Evolutionary conservation across 192 early-diverging fungal species (phyloP), one percentile per base, ranked within the genome.

Genomic region (Rhizoclosmatium globosum): DNA sequence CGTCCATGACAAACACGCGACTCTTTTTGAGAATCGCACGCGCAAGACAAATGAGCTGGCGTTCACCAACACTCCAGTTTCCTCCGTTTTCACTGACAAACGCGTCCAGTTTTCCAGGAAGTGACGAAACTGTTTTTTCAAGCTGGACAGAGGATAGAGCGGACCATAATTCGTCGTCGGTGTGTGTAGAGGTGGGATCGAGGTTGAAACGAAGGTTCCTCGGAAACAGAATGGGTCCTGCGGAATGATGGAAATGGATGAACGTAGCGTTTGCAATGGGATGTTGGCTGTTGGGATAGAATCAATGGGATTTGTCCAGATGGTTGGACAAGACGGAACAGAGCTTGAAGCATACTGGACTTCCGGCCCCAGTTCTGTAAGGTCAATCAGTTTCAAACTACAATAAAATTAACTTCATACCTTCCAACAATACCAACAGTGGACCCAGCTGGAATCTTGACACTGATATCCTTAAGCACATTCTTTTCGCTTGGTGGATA

Each of bases 371-470:
- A 1, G 21, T 58, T 15, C 57, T 58, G 21, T 58, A 21, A 19
- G 57, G 17, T 21, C 21, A 58, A 58, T 84, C 62, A 86, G 31
- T 31, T 31, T 31, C 31, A 31, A 31, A 0, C 31, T 31, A 77
- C 45, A 95, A 83, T n/a, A 66, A 94, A 84, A 74, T 86, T 91
- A 17, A 85, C 86, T 53, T 94, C 94, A 3, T 95, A 95, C 4
- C 96, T 86, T 39, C 96, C 96, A 42, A 97, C 93, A 21, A 97
- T 88, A 17, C 92, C 96, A 74, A 95, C 85, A 71, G 92, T 94
- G 42, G 93, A 92, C 7, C 90, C 90, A 4, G 86, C 85, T 42
- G 87, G 90, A 21, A 96, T 85, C 43, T 87, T 77, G 59, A 94
- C 71, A 38, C 80, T 86, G 39, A 96, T 82, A 45, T 88, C 77